phyloP scores from a whole-genome alignment of 1,284 basidiomycete species.

The Lentinula novae-zelandiae region DNA sequence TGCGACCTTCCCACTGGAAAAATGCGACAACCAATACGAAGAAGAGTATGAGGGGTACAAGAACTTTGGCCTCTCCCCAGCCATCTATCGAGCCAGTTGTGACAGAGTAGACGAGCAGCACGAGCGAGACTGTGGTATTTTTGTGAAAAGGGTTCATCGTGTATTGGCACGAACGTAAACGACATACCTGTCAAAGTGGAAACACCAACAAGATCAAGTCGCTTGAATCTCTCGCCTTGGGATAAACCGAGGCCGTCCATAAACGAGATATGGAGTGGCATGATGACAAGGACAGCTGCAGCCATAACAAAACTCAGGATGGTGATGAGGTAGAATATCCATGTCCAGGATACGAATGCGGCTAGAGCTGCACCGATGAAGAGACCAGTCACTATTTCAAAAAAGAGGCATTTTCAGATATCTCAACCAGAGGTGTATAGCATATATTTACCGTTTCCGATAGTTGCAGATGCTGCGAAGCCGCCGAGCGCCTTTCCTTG shows the following conservation, averaged over 20 bases:
- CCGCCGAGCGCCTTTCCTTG: slow-evolving; percentile 17
- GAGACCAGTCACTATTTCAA: slow-evolving; percentile 24
- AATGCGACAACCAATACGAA: slow-evolving; percentile 16
- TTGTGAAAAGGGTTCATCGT: background rate
- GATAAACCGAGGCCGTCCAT: background rate
- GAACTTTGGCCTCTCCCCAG: slow-evolving; percentile 17
- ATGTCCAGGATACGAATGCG: slow-evolving; percentile 17
- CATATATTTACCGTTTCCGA: slow-evolving; percentile 14
- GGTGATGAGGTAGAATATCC: slow-evolving; percentile 19
- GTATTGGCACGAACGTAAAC: background rate
- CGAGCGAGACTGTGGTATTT: slow-evolving; percentile 23
- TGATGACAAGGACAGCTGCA: slow-evolving; percentile 24
- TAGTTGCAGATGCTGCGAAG: slow-evolving; percentile 15
- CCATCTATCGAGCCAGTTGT: slow-evolving; percentile 38
- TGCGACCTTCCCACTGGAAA: slow-evolving; percentile 38
- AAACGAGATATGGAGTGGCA: slow-evolving; percentile 18
- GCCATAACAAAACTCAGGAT: slow-evolving; percentile 22
- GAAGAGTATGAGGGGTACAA: slow-evolving; percentile 18
- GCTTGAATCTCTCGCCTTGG: slow-evolving; percentile 23
- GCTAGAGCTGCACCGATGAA: slow-evolving; percentile 18
- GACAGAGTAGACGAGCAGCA: slow-evolving; percentile 27
- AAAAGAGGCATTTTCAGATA: background rate
- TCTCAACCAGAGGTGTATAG: background rate
- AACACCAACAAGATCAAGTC: slow-evolving; percentile 38
- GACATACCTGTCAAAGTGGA: slow-evolving; percentile 34